phyloP scores from a whole-genome alignment of 176 grass and related monocot genomes.

The Elaeis guineensis region DNA sequence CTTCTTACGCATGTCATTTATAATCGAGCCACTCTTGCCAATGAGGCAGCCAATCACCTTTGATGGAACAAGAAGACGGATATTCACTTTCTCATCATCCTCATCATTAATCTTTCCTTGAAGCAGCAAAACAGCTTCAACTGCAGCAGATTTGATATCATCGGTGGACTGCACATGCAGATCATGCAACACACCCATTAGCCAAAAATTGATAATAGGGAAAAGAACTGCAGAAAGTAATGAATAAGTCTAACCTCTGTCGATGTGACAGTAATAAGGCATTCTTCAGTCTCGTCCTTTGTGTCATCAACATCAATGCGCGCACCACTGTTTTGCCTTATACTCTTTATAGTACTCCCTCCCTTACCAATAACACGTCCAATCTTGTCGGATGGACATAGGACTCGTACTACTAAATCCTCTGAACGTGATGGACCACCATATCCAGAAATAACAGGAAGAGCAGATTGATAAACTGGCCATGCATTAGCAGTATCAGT shows the following conservation, averaged over 20 bases:
- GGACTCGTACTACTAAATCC: slow-evolving; percentile 62
- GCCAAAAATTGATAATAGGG: slow-evolving; percentile 1
- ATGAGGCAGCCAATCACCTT: slow-evolving; percentile 90
- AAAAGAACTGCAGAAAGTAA: slow-evolving; percentile 1
- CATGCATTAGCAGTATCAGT: slow-evolving; percentile 42
- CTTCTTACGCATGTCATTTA: slow-evolving; percentile 85
- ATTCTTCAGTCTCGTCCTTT: slow-evolving; percentile 72
- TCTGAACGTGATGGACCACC: slow-evolving; percentile 49
- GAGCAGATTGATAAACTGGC: slow-evolving; percentile 57
- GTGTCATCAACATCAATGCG: slow-evolving; percentile 78
- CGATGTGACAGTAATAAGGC: slow-evolving; percentile 67
- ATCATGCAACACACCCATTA: slow-evolving; percentile 18
- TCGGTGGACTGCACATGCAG: slow-evolving; percentile 43
- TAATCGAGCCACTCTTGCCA: slow-evolving; percentile 85
- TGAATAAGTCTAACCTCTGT: slow-evolving; percentile 53
- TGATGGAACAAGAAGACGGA: slow-evolving; percentile 76
- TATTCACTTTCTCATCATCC: slow-evolving; percentile 44
- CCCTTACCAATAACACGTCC: slow-evolving; percentile 90
- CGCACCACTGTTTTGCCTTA: slow-evolving; percentile 81
- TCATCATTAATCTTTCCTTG: slow-evolving; percentile 86
- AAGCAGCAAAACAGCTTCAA: slow-evolving; percentile 87
- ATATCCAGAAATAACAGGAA: slow-evolving; percentile 63
- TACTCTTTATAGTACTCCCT: slow-evolving; percentile 79
- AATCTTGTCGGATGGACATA: slow-evolving; percentile 85
- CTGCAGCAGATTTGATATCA: slow-evolving; percentile 89